These are phyloP conservation scores for Eimeria necatrix DNA, from an alignment of 169 alveolate genomes.

Conservation along the genomic window DNA sequence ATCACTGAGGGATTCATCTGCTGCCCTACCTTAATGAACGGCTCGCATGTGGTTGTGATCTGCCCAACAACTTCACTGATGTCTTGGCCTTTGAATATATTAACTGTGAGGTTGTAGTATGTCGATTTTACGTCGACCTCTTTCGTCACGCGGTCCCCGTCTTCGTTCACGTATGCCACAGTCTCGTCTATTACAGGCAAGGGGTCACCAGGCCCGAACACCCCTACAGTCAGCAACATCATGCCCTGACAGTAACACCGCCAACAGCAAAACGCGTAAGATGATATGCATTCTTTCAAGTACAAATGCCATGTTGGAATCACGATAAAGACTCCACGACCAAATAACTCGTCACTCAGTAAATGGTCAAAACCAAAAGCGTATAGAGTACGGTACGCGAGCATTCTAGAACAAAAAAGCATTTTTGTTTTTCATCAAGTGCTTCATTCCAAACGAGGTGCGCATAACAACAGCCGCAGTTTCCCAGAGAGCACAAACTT, in stretches of 20 bases:
- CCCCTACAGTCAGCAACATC: constrained; percentile 84
- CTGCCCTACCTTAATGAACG: constrained; percentile 82
- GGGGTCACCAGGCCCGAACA: constrained; percentile 86
- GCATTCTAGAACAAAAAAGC: too few relatives aligned
- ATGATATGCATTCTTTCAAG: background rate
- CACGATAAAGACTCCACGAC: too few relatives aligned
- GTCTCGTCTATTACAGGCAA: constrained; percentile 86
- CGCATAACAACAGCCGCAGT: too few relatives aligned
- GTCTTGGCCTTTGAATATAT: constrained; percentile 86
- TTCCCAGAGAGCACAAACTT: too few relatives aligned
- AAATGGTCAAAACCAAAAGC: too few relatives aligned
- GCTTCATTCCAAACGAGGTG: too few relatives aligned
- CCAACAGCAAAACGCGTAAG: background rate
- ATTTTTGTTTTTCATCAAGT: too few relatives aligned
- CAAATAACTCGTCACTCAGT: too few relatives aligned
- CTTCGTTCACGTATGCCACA: constrained; percentile 38
- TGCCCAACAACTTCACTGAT: constrained; percentile 82
- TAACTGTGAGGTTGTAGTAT: constrained; percentile 81
- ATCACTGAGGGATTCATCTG: too few relatives aligned
- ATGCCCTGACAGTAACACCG: constrained; percentile 73
- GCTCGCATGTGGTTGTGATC: constrained; percentile 81
- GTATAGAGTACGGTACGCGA: too few relatives aligned
- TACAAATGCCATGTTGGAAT: too few relatives aligned
- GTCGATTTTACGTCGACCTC: constrained; percentile 74
- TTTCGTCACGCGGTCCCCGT: constrained; percentile 52